Base-by-base conservation (phyloP, 768 basidiomycete species). In the Solioccasus polychromus region DNA sequence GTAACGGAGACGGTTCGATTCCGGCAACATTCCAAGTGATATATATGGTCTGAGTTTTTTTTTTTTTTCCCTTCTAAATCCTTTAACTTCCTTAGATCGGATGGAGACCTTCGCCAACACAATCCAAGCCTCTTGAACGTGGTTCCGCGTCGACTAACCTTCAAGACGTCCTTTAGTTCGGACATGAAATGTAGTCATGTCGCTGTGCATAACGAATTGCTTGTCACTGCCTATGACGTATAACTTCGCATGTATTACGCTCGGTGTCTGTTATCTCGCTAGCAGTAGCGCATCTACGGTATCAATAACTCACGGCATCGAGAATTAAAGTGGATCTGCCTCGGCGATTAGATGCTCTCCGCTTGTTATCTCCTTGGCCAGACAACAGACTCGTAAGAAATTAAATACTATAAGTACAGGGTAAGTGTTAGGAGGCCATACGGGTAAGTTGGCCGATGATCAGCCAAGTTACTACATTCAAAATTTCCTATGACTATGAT, bases 11-110 rank as follows among this genome's bases (percentile, higher is more conserved):
- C 58, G 91, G 90, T 14, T 76, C 77, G 11, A 74, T 98, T 28
- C 89, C 94, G 3, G 96, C 96, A 14, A 99, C 96, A 6, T 99
- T 97, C 67, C 92, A 97, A 61, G 74, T 97, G 37, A 92, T 98
- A 45, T 96, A 89, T 64, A 85, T 97, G 78, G 95, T 91, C 52
- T 51, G 76, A n/a, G 11, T 26, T 34, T 25, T 12, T 30, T 36
- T 25, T 26, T 6, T 7, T 2, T 2, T 9, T 17, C 17, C 5
- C 8, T 17, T 17, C 19, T 39, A 39, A 12, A 30, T 42, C 28
- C 35, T 32, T 5, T 42, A 14, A 20, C n/a, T 37, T 23, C 19
- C 29, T 39, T 51, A 88, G 88, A 89, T 91, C 59, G 88, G 89
- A 23, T 91, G 88, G 88, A 91, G 86, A 55, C 87, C 88, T 12